Conservation (phyloP, 805 yeast genomes). For the Saturnispora diversa region DNA sequence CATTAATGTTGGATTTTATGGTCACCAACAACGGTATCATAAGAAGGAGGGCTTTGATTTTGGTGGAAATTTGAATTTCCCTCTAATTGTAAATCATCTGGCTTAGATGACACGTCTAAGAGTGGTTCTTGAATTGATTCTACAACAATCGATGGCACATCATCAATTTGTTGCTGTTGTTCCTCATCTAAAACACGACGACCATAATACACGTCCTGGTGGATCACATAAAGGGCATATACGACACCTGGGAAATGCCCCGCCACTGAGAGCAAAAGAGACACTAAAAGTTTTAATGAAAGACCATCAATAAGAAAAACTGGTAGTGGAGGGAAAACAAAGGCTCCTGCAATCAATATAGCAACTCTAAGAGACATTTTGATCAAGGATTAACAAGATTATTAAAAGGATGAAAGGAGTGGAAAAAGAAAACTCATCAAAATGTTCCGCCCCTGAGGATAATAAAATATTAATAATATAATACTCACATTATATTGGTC, state of each 20-base stretch:
- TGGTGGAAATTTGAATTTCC: background rate
- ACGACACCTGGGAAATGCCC: constrained; percentile 46
- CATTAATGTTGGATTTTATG: constrained; percentile 19
- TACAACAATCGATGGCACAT: no score
- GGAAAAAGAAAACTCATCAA: background rate
- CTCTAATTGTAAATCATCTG: background rate
- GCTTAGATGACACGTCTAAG: background rate
- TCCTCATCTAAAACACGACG: background rate
- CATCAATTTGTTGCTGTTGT: background rate
- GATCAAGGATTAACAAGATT: background rate
- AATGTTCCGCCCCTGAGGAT: no score
- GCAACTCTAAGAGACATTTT: background rate
- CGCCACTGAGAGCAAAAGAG: constrained; percentile 36
- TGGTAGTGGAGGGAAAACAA: constrained; percentile 68
- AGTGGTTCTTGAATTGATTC: background rate
- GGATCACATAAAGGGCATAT: constrained; percentile 39
- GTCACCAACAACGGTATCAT: constrained; percentile 21
- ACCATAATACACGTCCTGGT: background rate
- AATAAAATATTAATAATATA: no score
- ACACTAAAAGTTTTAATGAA: constrained; percentile 41
- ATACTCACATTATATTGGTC: no score
- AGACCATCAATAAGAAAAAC: constrained; percentile 60
- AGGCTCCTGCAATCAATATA: constrained; percentile 47
- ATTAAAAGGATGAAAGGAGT: background rate
- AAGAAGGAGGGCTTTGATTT: constrained; percentile 18